These are phyloP conservation scores for Vitis labrusca DNA, from an alignment of 164 flowering plant species.

Conservation along the genomic window DNA sequence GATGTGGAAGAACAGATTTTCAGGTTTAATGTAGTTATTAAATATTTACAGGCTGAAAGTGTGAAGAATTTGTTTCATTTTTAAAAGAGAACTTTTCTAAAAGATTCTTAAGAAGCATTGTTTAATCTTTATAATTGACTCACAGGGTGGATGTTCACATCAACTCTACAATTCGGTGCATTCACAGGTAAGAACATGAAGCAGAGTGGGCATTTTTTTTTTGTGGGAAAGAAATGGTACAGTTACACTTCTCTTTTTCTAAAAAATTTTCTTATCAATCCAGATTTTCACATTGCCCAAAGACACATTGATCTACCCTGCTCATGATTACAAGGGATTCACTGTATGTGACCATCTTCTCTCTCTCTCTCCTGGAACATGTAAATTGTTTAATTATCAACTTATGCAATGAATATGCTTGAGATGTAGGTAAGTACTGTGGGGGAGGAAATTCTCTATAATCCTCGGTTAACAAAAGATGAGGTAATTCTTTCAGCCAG, in stretches of 20 bases:
- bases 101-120: not conserved
- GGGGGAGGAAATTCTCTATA: constrained; percentile 81
- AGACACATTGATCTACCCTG: constrained; percentile 84
- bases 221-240: too few species aligned
- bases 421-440: constrained; percentile 77
- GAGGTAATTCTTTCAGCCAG: constrained; percentile 39
- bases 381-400: constrained; percentile 5
- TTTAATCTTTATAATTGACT: not conserved
- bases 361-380: not conserved
- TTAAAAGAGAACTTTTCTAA: not conserved
- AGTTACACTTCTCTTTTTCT: not conserved
- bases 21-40: constrained; percentile 45
- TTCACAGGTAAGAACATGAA: constrained; percentile 68
- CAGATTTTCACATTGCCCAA: constrained; percentile 94
- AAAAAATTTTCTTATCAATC: not conserved
- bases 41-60: too few species aligned
- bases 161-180: constrained; percentile 88
- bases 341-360: constrained; percentile 44
- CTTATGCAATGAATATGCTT: constrained; percentile 11
- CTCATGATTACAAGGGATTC: constrained; percentile 95
- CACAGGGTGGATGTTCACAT: constrained; percentile 87
- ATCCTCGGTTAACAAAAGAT: constrained; percentile 84
- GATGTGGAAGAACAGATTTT: constrained; percentile 97
- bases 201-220: too few species aligned
- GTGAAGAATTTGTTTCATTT: not conserved